Conservation (phyloP, 2,329 filamentous ascomycete genomes). For the Herpotrichia juniperi region DNA sequence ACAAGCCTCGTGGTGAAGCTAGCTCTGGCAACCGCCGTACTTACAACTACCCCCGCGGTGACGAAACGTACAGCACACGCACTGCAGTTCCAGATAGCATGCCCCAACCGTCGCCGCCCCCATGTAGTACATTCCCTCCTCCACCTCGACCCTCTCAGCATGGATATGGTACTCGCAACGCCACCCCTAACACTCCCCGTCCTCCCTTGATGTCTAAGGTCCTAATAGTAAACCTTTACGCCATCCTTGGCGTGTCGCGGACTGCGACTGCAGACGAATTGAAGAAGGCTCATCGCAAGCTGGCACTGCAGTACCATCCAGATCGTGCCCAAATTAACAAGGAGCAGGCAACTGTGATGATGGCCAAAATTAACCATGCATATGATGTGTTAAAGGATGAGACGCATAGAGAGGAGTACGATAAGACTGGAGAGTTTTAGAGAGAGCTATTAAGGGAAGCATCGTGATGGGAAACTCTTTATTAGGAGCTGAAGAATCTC, state of each 20-base stretch:
- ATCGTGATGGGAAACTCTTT: neutral
- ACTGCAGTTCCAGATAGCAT: no score
- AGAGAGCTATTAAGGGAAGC: neutral
- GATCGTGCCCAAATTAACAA: slow-evolving; percentile 54
- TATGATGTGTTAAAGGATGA: slow-evolving; percentile 22
- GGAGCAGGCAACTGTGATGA: slow-evolving; percentile 15
- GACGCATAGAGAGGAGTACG: slow-evolving; percentile 20
- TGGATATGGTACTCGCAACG: no score
- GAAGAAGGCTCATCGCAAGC: slow-evolving; percentile 93
- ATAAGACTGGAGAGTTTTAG: slow-evolving; percentile 16
- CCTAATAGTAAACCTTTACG: slow-evolving; percentile 79
- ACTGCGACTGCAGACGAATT: slow-evolving; percentile 78
- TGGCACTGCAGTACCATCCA: slow-evolving; percentile 94
- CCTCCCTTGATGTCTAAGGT: no score
- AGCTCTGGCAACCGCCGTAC: no score
- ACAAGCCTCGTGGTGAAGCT: no score
- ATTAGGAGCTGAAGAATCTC: no score
- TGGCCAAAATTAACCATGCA: slow-evolving; percentile 30
- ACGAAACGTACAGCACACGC: no score
- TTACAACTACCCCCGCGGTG: no score
- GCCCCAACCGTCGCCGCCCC: no score
- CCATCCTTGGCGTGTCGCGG: slow-evolving; percentile 77
- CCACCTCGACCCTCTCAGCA: no score
- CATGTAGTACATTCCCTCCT: no score
- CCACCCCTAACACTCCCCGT: no score